phyloP scores from a whole-genome alignment of 768 basidiomycete species.

The Symmetrospora coprosmae region DNA sequence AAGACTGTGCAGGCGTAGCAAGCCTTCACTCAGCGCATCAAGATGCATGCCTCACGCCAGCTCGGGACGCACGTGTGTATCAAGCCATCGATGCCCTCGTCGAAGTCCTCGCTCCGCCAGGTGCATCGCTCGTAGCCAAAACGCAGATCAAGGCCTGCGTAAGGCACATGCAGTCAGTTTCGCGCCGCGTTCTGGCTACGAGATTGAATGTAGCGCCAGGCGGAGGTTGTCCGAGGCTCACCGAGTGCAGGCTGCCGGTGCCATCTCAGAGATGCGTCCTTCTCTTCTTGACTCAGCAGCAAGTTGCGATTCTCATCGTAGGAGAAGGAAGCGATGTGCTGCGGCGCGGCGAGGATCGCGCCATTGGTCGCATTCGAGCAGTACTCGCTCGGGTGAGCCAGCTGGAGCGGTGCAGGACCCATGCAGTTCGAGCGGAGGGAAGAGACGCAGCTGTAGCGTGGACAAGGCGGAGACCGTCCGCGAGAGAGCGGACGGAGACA shows the following conservation, averaged over 20 bases:
- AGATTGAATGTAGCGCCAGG: too few relatives aligned
- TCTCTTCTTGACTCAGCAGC: conserved; percentile 10
- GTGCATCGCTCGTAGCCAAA: conserved; percentile 64
- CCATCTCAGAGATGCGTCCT: conserved; percentile 23
- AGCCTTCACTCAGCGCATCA: not conserved
- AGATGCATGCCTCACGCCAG: not conserved
- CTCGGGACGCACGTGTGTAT: conserved; percentile 23
- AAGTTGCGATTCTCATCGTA: conserved; percentile 31
- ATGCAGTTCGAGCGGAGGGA: too few relatives aligned
- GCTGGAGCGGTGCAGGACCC: conserved; percentile 12
- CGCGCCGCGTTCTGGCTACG: not conserved
- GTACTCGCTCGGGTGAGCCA: not conserved
- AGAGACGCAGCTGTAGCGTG: too few relatives aligned
- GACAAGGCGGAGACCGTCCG: too few relatives aligned
- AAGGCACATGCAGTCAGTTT: not conserved
- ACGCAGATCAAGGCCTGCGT: conserved; percentile 41
- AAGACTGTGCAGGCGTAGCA: not conserved
- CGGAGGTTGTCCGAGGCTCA: too few relatives aligned
- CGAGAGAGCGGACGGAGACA: too few relatives aligned
- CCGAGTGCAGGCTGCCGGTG: conserved; percentile 23
- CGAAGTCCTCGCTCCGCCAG: conserved; percentile 53
- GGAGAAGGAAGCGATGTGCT: conserved; percentile 31
- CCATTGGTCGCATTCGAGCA: not conserved
- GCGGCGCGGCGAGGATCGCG: not conserved
- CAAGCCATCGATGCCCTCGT: conserved; percentile 45